Evolutionary conservation across 176 grass and related monocot species (phyloP).

Genomic region (Cenchrus fungigraminus): DNA sequence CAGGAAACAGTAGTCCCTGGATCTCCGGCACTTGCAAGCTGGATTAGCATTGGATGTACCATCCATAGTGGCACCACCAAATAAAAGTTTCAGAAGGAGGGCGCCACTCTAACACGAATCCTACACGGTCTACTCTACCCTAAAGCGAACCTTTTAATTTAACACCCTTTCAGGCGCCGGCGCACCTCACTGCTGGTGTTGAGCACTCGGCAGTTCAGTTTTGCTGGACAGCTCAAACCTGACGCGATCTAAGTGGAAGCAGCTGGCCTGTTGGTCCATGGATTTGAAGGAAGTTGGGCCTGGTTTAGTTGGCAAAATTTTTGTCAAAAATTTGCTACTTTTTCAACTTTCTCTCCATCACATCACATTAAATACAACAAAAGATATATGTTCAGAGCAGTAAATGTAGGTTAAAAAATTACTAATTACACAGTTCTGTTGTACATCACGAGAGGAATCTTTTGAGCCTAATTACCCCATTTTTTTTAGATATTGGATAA

Average conservation of each 20-base stretch:
- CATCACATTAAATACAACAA: too few species aligned
- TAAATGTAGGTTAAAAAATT: too few species aligned
- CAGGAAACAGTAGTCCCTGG: constrained; percentile 18
- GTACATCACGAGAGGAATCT: too few species aligned
- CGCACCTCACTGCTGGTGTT: not conserved
- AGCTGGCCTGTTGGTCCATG: constrained; percentile 36
- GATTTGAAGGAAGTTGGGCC: not conserved
- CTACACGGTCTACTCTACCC: not conserved
- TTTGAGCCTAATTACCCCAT: too few species aligned
- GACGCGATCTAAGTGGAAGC: constrained; percentile 12
- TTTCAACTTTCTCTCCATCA: too few species aligned
- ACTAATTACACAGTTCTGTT: too few species aligned
- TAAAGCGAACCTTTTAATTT: not conserved
- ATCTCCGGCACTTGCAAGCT: constrained; percentile 26
- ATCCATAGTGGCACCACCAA: not conserved
- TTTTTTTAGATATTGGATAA: too few species aligned
- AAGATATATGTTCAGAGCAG: too few species aligned
- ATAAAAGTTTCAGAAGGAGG: not conserved
- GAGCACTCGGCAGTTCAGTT: not conserved
- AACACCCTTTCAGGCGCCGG: not conserved
- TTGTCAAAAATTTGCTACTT: too few species aligned
- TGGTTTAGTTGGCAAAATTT: too few species aligned
- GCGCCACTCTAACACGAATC: not conserved
- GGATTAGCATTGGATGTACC: not conserved
- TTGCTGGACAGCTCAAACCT: not conserved